Base-by-base conservation (phyloP, 208 protist species). In the Acanthamoeba culbertsoni region DNA sequence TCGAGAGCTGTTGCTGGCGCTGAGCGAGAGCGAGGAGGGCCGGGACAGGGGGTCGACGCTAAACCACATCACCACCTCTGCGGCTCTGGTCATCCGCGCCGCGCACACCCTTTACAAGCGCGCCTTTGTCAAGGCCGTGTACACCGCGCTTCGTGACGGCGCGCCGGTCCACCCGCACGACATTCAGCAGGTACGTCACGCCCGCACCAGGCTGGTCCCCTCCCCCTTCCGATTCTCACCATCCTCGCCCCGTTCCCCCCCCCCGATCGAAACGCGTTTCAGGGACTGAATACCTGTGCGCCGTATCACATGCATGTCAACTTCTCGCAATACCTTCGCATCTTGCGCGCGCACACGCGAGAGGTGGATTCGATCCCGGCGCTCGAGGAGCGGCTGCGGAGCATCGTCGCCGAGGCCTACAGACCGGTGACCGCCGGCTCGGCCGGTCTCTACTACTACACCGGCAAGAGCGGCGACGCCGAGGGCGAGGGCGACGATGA, bases 81-180 rank as follows among this genome's bases (percentile, higher is more conserved):
- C 86, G 12, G 43, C 33, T 16, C 65, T 92, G 18, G 42, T 92
- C 23, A 12, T 46, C 55, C 86, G 63, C 12, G 86, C 57, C 35
- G 86, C 77, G 43, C 86, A 77, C 16, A 28, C 31, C 59, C 86
- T 92, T 37, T 77, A 92, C 46, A 59, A 71, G 65, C 53, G 86
- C 12, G 45, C 40, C 18, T 92, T 92, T 73, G 86, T 92, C 42
- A 92, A 92, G 31, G 86, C 86, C 35, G 62, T 92, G 42, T 92
- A 92, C 86, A 92, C 86, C 18, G 57, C 86, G 31, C 45, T 92
- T 26, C 55, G 86, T n/a, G 65, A 77, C 28, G 65, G 86, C 40
- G 48, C 48, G 6, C 86, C 86, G 6, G 86, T 92, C 1, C 86
- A 92, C 43, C 86, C 86, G n/a, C 55, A 92, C 35, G 86, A 92